Conservation (phyloP, 1,284 basidiomycete genomes). For the Tausonia pullulans region DNA sequence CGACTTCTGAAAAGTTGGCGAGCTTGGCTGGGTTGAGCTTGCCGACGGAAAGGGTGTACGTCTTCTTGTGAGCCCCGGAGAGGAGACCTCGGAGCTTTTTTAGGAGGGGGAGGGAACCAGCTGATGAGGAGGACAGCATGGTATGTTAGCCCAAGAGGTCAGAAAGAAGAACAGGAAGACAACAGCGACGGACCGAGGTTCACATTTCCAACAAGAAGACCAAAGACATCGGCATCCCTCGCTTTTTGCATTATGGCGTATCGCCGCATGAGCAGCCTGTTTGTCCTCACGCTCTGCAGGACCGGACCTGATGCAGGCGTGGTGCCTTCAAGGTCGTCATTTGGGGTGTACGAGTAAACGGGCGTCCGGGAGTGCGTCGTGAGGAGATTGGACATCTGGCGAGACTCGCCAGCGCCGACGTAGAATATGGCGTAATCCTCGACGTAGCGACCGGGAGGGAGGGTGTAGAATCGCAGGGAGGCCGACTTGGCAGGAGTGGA, state of each 20-base stretch:
- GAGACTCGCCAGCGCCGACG: constrained; percentile 63
- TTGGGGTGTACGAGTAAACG: constrained; percentile 69
- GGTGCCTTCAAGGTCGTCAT: constrained; percentile 29
- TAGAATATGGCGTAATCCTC: constrained; percentile 51
- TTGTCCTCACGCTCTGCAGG: constrained; percentile 7
- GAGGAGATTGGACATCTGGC: constrained; percentile 73
- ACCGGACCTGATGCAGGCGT: constrained; percentile 36
- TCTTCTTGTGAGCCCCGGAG: constrained; percentile 60
- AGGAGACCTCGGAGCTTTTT: constrained; percentile 60
- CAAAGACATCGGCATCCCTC: constrained; percentile 84
- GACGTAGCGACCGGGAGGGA: constrained; percentile 28
- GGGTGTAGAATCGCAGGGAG: constrained; percentile 27
- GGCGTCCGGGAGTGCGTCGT: constrained; percentile 56
- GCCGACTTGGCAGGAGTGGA: constrained; percentile 13
- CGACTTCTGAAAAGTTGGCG: constrained; percentile 92
- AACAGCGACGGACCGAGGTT: constrained; percentile 56
- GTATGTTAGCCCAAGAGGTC: constrained; percentile 3
- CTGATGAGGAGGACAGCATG: constrained; percentile 31
- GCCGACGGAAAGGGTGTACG: constrained; percentile 90
- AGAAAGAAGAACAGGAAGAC: constrained; percentile 20
- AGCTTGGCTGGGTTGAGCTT: constrained; percentile 92
- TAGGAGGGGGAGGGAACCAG: constrained; percentile 71
- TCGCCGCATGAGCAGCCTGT: constrained; percentile 80
- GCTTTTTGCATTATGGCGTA: constrained; percentile 82
- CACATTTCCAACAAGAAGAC: constrained; percentile 87